These are phyloP conservation scores for Parasarocladium wereldwijsianum DNA, from an alignment of 2,329 filamentous ascomycete genomes.

Conservation along the genomic window DNA sequence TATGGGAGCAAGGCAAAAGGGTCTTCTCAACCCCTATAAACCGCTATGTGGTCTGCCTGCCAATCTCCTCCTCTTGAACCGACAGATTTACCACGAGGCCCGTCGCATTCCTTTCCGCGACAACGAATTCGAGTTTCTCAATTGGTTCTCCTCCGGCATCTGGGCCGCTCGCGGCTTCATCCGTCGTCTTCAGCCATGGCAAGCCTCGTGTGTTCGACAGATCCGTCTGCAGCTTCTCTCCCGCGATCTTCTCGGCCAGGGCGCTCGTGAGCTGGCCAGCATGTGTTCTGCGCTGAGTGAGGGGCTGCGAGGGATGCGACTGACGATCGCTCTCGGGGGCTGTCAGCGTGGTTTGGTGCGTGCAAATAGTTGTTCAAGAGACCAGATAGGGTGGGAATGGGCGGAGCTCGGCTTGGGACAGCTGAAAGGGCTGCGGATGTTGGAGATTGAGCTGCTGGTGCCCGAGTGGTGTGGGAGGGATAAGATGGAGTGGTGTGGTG, in stretches of 20 bases:
- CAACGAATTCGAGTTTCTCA: conserved; percentile 32
- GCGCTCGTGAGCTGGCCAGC: conserved; percentile 18
- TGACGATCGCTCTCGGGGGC: conserved; percentile 20
- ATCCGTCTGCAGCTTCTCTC: conserved; percentile 25
- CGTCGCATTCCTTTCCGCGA: conserved; percentile 22
- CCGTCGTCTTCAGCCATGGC: conserved; percentile 22
- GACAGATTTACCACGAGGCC: conserved; percentile 27
- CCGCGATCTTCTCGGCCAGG: conserved; percentile 18
- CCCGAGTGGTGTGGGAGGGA: conserved; percentile 12
- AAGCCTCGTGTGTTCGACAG: conserved; percentile 23
- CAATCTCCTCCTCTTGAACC: conserved; percentile 20
- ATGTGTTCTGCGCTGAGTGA: conserved; percentile 20
- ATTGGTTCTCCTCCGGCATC: conserved; percentile 29
- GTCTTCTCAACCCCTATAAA: conserved; percentile 19
- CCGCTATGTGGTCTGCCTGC: conserved; percentile 25
- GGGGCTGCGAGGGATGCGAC: conserved; percentile 22
- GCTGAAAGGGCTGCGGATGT: conserved; percentile 16
- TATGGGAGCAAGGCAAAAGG: too few species aligned
- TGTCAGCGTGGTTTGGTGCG: too few species aligned
- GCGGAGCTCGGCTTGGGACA: conserved; percentile 16
- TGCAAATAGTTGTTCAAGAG: too few species aligned
- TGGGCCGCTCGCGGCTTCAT: conserved; percentile 24
- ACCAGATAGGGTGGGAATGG: not conserved
- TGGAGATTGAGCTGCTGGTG: conserved; percentile 26
- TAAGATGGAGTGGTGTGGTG: conserved; percentile 4